Evolutionary conservation across 2,329 filamentous ascomycete genomes (phyloP), one percentile per base, ranked within the genome.

Genomic region (Chaetomium sp.): DNA sequence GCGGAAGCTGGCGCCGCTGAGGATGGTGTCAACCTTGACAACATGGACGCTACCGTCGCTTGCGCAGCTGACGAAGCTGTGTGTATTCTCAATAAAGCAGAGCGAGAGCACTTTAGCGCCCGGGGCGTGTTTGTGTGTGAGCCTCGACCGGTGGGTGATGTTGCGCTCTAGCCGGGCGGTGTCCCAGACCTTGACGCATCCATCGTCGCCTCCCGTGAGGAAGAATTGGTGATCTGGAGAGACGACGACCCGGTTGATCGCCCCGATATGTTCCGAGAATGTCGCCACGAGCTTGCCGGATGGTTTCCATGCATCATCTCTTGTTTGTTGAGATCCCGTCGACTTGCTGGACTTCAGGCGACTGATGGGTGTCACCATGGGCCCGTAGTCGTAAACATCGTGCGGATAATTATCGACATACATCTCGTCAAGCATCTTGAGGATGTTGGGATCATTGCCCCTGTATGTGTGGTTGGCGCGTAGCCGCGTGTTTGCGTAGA

Each of bases 211-310:
- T 7, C 89, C 94, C 0, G 95, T 98, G 63, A 97, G 84, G 76
- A 99, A 99, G 78, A 99, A 99, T 4, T 89, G 81, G 75, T 99
- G 94, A 73, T 99, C 95, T 0, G 94, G 92, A 1, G 95, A 89
- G 8, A 92, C 86, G 2, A 90, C 82, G 12, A 98, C 86, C 10
- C 93, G 87, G 72, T 90, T 97, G 68, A 98, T 87, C 8, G 91
- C 86, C 0, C 87, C 92, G 31, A 83, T 88, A 74, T 99, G 95
- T 75, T 99, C 95, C 1, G 91, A 87, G 73, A 98, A 93, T 0
- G 92, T 92, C 1, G 93, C 92, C 23, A 98, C 90, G 9, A 98
- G 82, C 59, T 87, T 89, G 1, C 95, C 93, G 62, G 88, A 86
- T 0, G 95, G 95, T 69, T 87, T 89, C 95, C 95, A 99, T 2